Base-by-base conservation (phyloP, 23 red algal genomes). In the Gracilaria gracilis region DNA sequence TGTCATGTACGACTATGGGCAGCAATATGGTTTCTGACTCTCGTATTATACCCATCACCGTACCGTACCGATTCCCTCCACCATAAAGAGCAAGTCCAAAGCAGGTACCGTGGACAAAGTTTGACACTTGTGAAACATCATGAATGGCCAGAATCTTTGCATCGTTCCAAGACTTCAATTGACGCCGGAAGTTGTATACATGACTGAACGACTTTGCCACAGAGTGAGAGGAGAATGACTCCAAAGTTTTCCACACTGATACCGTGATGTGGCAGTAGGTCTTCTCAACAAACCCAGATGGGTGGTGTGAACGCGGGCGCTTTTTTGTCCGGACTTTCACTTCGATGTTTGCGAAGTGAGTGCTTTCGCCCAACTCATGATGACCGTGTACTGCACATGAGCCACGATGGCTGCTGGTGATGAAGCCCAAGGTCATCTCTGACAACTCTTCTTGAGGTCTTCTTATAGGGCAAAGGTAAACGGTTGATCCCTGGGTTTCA, bases 141-240 rank as follows among this genome's bases (percentile, higher is more conserved):
- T 51, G 13, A 27, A 77, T 77, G 32, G 72, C 72, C 7, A 77
- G 17, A n/a, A 77, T 77, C 46, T 51, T 77, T 8, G 72, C 72
- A 50, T 51, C 40, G 2, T 77, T 48, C 72, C 72, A 77, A 51
- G 72, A 77, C 27, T 28, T n/a, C 13, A 77, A 77, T 14, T 77
- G 72, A 31, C 27, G 72, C 31, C 25, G 21, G 50, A 29, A 77
- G 38, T 20, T 77, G 72, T 77, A 77, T 32, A 51, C 46, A 51
- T 31, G 40, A 42, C 24, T 77, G 38, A 77, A 31, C 34, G 72
- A 39, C 39, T 25, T 77, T 27, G 72, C 38, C 5, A 77, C 39
- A 50, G 72, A 77, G 20, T 51, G 72, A 28, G 42, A 27, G 8
- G 72, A 77, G 46, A 77, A 51, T 4, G 46, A 49, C n/a, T 46